These are phyloP conservation scores for Serendipita sp. DNA, from an alignment of 768 basidiomycete genomes.

Conservation along the genomic window DNA sequence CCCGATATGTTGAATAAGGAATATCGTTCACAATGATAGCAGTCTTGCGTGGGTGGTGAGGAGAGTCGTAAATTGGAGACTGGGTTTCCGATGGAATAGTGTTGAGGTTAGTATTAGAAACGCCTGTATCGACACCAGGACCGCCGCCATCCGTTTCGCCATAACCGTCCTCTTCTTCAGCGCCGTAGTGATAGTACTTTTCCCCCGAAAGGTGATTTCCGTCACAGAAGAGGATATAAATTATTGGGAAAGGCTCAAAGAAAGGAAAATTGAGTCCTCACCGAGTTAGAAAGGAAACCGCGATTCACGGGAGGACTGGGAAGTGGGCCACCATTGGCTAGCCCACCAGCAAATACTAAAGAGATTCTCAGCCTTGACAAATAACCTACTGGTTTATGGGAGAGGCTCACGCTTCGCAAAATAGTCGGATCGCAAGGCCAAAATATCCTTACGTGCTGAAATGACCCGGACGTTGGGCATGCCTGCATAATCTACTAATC, in stretches of 20 bases:
- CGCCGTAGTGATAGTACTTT: slow-evolving; percentile 4
- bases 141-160: background rate
- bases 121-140: background rate
- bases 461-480: slow-evolving; percentile 3
- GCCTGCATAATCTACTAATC: background rate
- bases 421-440: slow-evolving; percentile 1
- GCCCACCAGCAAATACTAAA: background rate
- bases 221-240: background rate
- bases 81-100: background rate
- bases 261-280: background rate
- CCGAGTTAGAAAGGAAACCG: background rate
- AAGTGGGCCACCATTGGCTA: background rate
- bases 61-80: background rate
- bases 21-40: slow-evolving; percentile 2
- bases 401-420: background rate
- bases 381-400: background rate
- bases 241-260: background rate
- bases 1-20: background rate
- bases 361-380: background rate
- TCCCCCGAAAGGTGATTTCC: background rate
- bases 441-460: slow-evolving; percentile 2
- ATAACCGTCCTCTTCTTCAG: background rate
- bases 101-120: background rate
- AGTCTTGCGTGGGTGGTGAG: background rate
- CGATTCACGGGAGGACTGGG: background rate